These are phyloP conservation scores for Globisporangium okanoganense DNA, from an alignment of 352 stramenopile species.

Conservation along the genomic window DNA sequence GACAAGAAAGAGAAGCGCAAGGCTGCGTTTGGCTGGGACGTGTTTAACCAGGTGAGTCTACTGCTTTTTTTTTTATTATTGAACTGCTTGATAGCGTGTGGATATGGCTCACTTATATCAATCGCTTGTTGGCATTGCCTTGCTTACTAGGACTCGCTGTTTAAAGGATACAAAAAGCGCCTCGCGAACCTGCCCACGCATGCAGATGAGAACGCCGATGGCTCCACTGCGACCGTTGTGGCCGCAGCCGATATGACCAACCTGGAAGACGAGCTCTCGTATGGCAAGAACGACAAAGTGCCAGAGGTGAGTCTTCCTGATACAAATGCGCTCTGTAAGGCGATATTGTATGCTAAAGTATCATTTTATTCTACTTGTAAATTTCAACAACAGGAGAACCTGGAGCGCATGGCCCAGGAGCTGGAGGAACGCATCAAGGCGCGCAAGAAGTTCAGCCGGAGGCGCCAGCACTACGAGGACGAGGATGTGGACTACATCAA, in stretches of 20 bases:
- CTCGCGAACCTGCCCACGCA: constrained; percentile 52
- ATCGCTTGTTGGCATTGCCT: neutral
- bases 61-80: no score
- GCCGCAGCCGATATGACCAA: constrained; percentile 7
- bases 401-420: constrained; percentile 74
- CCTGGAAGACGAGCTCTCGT: constrained; percentile 60
- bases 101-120: no score
- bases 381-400: constrained; percentile 34
- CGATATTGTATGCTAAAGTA: neutral
- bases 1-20: constrained; percentile 77
- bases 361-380: neutral
- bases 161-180: constrained; percentile 85
- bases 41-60: constrained; percentile 58
- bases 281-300: constrained; percentile 56
- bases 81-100: no score
- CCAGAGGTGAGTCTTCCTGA: constrained; percentile 33
- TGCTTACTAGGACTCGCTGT: constrained; percentile 54
- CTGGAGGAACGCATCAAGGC: constrained; percentile 66
- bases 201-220: constrained; percentile 10
- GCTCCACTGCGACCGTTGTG: constrained; percentile 13
- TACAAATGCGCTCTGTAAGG: neutral
- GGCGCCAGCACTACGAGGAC: constrained; percentile 75
- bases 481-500: constrained; percentile 98
- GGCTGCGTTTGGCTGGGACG: constrained; percentile 80
- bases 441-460: constrained; percentile 74